Evolutionary conservation across 2,329 filamentous ascomycete genomes (phyloP).

Genomic region (Fusarium sp.): DNA sequence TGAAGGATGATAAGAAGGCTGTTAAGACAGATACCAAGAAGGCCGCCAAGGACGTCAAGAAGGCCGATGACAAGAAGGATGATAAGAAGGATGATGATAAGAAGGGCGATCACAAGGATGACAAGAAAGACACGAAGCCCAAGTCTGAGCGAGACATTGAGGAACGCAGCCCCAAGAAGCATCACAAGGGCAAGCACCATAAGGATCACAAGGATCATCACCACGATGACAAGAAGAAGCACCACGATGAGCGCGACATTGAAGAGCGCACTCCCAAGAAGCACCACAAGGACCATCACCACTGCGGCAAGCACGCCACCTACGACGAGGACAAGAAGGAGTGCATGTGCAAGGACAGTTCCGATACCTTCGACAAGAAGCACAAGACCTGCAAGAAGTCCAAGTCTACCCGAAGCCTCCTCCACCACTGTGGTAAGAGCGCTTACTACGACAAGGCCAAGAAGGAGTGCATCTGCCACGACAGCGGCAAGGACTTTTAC

Average conservation of each 20-base stretch:
- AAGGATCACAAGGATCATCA: background rate
- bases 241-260: background rate
- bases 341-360: background rate
- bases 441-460: conserved; percentile 16
- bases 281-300: background rate
- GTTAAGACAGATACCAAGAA: background rate
- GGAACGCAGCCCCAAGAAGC: background rate
- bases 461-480: conserved; percentile 18
- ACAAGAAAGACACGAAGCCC: conserved; percentile 11
- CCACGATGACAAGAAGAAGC: background rate
- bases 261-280: background rate
- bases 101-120: background rate
- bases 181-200: background rate
- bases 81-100: conserved; percentile 16
- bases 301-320: background rate
- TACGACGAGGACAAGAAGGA: background rate
- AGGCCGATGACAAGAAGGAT: conserved; percentile 15
- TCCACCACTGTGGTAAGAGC: conserved; percentile 23
- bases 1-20: conserved; percentile 15
- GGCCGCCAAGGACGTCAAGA: conserved; percentile 4
- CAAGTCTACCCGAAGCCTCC: background rate
- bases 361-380: background rate
- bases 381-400: background rate
- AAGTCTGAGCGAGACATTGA: background rate
- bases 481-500: conserved; percentile 17